Evolutionary conservation across 2,329 filamentous ascomycete species (phyloP).

Genomic region (Lithohypha guttulata): DNA sequence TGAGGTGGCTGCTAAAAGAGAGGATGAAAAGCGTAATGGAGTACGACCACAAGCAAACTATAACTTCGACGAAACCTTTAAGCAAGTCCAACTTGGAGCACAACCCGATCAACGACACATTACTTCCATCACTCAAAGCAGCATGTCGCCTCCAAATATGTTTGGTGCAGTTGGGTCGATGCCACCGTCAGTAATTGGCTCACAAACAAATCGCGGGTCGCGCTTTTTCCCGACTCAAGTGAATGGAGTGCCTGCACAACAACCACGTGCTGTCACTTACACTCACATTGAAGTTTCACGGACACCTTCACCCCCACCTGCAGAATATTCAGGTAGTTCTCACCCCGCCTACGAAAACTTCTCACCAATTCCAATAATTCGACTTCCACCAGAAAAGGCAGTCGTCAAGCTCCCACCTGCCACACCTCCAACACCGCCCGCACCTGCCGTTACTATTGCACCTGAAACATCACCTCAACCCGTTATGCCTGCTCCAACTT

Average conservation of each 20-base stretch:
- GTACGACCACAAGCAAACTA: constrained; percentile 27
- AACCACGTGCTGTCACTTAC: constrained; percentile 29
- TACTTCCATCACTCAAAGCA: constrained; percentile 28
- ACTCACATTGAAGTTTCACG: constrained; percentile 25
- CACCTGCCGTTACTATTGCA: constrained; percentile 13
- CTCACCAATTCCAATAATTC: constrained; percentile 42
- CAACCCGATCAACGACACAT: constrained; percentile 31
- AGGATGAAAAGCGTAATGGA: constrained; percentile 28
- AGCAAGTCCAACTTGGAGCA: constrained; percentile 34
- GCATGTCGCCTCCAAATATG: constrained; percentile 26
- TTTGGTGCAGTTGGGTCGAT: constrained; percentile 30
- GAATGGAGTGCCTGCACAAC: constrained; percentile 21
- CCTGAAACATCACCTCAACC: constrained; percentile 12
- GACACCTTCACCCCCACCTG: constrained; percentile 44
- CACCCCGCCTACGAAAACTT: constrained; percentile 48
- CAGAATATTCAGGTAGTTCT: constrained; percentile 42
- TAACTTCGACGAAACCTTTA: constrained; percentile 37
- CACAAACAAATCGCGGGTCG: constrained; percentile 33
- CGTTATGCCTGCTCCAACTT: constrained; percentile 16
- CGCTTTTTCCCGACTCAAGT: constrained; percentile 35
- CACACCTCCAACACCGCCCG: constrained; percentile 19
- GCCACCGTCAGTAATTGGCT: constrained; percentile 27
- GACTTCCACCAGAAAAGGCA: constrained; percentile 51
- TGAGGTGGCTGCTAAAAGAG: constrained; percentile 30
- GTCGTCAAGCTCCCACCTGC: constrained; percentile 62